Percentiles rank a stretch among this genome's conserved stretches.
These are phyloP conservation scores for Sporisorium scitamineum DNA, from an alignment of 1,284 basidiomycete species.

Conservation along the genomic window DNA sequence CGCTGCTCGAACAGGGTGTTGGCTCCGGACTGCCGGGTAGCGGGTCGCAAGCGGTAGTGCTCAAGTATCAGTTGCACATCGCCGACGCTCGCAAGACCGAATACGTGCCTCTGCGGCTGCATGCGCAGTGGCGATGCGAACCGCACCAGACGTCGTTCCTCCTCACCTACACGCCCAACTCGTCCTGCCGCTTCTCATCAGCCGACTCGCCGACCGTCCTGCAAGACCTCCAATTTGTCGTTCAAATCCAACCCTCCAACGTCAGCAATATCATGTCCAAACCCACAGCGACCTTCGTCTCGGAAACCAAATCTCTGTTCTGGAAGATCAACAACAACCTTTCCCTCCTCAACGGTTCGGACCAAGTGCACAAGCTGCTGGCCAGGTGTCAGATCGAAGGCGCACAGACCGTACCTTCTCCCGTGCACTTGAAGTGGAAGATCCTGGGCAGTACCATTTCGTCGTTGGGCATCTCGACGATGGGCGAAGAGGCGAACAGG, in stretches of 20 bases:
- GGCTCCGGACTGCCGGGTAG: constrained; percentile 23
- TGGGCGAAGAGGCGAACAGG: not conserved
- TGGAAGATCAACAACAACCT: constrained; percentile 70
- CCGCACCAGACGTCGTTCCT: constrained; percentile 73
- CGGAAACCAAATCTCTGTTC: constrained; percentile 68
- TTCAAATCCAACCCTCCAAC: constrained; percentile 69
- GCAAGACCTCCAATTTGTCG: constrained; percentile 69
- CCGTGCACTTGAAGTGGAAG: constrained; percentile 71
- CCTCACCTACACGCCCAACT: constrained; percentile 70
- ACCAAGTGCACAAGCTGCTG: constrained; percentile 70
- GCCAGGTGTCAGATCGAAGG: constrained; percentile 71
- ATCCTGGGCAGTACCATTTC: constrained; percentile 68
- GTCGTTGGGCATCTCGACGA: constrained; percentile 8
- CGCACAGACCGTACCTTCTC: constrained; percentile 61
- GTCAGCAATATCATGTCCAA: constrained; percentile 73
- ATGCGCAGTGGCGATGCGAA: constrained; percentile 73
- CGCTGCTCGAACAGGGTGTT: constrained; percentile 59
- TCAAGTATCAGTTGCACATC: constrained; percentile 73
- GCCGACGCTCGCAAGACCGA: constrained; percentile 64
- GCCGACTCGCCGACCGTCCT: constrained; percentile 5
- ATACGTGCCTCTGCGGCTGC: constrained; percentile 71
- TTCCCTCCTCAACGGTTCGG: constrained; percentile 3
- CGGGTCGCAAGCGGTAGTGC: constrained; percentile 68
- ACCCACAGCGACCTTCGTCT: constrained; percentile 71
- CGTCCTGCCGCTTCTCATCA: constrained; percentile 19